Evolutionary conservation across 768 basidiomycete genomes (phyloP).

Genomic region (Auricularia sp.): DNA sequence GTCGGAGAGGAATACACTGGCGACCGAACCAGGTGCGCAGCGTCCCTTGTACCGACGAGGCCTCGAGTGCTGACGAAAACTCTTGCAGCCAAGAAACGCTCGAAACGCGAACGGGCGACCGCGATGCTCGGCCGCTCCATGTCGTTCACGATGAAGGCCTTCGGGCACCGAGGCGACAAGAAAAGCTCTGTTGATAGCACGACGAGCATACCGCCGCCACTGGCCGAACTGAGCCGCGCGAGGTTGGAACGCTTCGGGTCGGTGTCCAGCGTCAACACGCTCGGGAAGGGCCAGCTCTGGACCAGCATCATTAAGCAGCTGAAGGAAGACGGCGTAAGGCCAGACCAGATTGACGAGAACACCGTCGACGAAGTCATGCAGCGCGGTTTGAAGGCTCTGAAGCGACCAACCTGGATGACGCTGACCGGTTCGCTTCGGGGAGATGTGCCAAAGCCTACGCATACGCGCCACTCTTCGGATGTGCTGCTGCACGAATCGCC

Average conservation of each 20-base stretch:
- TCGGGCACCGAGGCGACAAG: background rate
- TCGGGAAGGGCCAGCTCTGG: background rate
- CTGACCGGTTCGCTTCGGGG: too few species aligned
- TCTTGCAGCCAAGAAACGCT: background rate
- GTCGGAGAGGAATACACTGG: background rate
- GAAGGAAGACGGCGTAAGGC: background rate
- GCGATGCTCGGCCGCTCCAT: background rate
- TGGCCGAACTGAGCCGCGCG: background rate
- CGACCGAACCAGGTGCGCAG: background rate
- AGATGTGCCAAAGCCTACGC: background rate
- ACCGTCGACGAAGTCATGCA: background rate
- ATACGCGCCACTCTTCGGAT: background rate
- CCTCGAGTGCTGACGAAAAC: background rate
- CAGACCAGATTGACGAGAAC: background rate
- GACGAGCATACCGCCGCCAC: background rate
- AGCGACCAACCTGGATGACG: too few species aligned
- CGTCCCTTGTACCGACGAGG: background rate
- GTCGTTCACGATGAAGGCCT: background rate
- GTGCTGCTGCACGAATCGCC: background rate
- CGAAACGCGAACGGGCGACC: background rate
- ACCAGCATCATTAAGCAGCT: background rate
- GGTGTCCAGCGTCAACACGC: background rate
- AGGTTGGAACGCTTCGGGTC: background rate
- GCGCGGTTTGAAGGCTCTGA: background rate
- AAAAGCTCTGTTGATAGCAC: background rate